Evolutionary conservation across 805 yeast species (phyloP).

Genomic region (Saccharomyces mikatae): DNA sequence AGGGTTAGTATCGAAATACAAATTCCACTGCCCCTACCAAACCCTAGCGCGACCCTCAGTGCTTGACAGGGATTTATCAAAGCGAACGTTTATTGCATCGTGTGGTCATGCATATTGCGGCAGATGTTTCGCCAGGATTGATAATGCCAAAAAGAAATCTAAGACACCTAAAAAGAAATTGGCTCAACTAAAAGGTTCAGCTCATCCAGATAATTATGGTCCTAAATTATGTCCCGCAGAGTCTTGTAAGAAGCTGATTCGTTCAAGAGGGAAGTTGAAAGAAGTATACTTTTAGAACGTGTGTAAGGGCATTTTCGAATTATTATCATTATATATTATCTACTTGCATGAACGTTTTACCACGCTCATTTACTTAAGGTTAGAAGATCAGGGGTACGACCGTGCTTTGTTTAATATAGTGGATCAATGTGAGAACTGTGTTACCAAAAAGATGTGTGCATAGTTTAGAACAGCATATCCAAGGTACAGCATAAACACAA

Average conservation of each 20-base stretch:
- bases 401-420: neutral
- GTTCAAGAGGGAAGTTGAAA: slow-evolving; percentile 42
- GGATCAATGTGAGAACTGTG: neutral
- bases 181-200: slow-evolving; percentile 24
- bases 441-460: neutral
- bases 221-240: slow-evolving; percentile 52
- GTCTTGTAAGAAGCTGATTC: slow-evolving; percentile 39
- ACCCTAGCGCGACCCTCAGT: slow-evolving; percentile 41
- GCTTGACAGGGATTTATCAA: slow-evolving; percentile 53
- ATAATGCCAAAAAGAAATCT: slow-evolving; percentile 30
- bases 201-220: slow-evolving; percentile 40
- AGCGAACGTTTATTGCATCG: slow-evolving; percentile 51
- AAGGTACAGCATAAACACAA: slow-evolving; percentile 45
- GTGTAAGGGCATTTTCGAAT: neutral
- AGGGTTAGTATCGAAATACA: slow-evolving; percentile 27
- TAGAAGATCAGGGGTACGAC: neutral
- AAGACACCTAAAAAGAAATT: slow-evolving; percentile 20
- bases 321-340: neutral
- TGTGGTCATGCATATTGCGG: slow-evolving; percentile 91
- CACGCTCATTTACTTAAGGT: neutral
- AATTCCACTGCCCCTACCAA: slow-evolving; percentile 60
- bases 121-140: slow-evolving; percentile 65
- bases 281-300: slow-evolving; percentile 39
- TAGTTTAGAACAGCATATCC: slow-evolving; percentile 36
- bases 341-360: neutral